Evolutionary conservation across 257 asterid genomes (phyloP).

Genomic region (Cynanchum wilfordii): DNA sequence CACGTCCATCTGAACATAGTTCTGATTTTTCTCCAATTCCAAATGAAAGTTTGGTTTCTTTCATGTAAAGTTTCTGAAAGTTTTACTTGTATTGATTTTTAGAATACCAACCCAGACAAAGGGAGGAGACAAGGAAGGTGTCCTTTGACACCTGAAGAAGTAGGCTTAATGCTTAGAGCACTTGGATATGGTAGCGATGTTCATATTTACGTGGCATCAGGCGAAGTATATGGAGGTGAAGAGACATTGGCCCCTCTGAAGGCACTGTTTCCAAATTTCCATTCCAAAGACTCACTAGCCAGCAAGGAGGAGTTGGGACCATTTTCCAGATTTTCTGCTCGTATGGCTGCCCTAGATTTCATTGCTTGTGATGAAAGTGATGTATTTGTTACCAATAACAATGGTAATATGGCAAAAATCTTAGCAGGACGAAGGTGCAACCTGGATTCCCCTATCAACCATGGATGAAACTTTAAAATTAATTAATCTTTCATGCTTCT

Average conservation of each 20-base stretch:
- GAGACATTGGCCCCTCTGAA: conserved; percentile 83
- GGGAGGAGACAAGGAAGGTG: conserved; percentile 96
- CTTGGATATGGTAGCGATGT: conserved; percentile 82
- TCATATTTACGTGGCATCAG: conserved; percentile 93
- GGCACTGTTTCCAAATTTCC: conserved; percentile 86
- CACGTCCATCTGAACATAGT: background rate
- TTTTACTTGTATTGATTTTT: conserved; percentile 29
- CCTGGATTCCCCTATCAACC: background rate
- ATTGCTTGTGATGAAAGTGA: conserved; percentile 93
- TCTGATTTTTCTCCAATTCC: conserved; percentile 1
- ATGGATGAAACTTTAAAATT: background rate
- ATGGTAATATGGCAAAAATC: conserved; percentile 98
- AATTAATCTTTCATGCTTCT: background rate
- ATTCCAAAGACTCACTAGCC: conserved; percentile 80
- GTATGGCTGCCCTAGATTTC: conserved; percentile 95
- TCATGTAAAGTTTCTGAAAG: conserved; percentile 17
- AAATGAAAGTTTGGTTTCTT: background rate
- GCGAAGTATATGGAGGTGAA: conserved; percentile 96
- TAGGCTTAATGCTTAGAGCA: conserved; percentile 85
- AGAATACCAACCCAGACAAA: conserved; percentile 81
- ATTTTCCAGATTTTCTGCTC: conserved; percentile 81
- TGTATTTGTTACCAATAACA: conserved; percentile 93
- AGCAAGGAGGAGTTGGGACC: conserved; percentile 62
- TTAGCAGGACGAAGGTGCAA: conserved; percentile 87
- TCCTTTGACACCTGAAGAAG: conserved; percentile 97